These are phyloP conservation scores for Terana coerulea DNA, from an alignment of 768 basidiomycete genomes.

Conservation along the genomic window DNA sequence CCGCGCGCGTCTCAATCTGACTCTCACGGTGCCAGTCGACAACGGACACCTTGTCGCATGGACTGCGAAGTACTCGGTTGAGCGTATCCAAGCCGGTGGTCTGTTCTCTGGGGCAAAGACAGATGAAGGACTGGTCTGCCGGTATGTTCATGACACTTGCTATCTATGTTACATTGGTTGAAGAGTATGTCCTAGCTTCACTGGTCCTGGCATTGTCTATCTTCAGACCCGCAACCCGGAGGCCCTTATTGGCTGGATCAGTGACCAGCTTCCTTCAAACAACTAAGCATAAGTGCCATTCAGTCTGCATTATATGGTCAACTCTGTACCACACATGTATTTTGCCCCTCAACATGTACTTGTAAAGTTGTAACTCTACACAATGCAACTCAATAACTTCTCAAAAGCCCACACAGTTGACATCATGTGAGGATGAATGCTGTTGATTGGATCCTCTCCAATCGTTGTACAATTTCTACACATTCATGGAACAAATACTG, in stretches of 20 bases:
- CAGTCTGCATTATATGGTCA: no score
- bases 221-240: conserved; percentile 31
- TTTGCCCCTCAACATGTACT: no score
- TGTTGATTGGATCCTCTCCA: no score
- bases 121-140: conserved; percentile 31
- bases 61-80: conserved; percentile 30
- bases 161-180: no score
- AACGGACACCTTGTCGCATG: conserved; percentile 35
- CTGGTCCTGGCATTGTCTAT: conserved; percentile 32
- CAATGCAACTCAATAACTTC: no score
- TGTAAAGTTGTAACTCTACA: no score
- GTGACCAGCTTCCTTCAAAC: conserved; percentile 23
- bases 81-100: conserved; percentile 29
- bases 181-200: conserved; percentile 21
- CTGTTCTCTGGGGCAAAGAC: conserved; percentile 26
- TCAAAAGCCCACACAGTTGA: no score
- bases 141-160: conserved; percentile 19
- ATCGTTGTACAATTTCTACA: no score
- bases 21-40: conserved; percentile 19
- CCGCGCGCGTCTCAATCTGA: neutral
- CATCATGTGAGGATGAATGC: no score
- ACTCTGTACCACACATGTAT: no score
- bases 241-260: conserved; percentile 26
- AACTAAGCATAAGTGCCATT: neutral
- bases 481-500: no score